Conservation (phyloP, 2,329 filamentous ascomycete species). For the Neonectria coccinea region DNA sequence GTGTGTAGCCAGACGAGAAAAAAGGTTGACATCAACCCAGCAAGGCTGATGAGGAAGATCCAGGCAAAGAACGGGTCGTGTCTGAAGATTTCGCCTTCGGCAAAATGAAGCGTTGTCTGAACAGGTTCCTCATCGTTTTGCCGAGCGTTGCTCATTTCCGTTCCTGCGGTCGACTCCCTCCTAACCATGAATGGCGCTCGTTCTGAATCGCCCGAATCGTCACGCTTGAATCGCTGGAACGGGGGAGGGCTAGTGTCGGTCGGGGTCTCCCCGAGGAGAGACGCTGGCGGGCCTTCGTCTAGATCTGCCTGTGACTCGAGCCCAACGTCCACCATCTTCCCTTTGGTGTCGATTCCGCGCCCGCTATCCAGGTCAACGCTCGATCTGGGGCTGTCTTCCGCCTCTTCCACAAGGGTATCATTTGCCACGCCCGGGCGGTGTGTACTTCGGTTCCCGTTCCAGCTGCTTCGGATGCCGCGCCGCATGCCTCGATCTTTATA, state of each 20-base stretch:
- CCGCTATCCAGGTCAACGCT: slow-evolving; percentile 48
- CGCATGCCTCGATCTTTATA: slow-evolving; percentile 61
- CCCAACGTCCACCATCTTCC: slow-evolving; percentile 87
- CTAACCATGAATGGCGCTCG: slow-evolving; percentile 56
- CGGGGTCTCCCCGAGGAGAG: slow-evolving; percentile 66
- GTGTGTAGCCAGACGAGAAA: slow-evolving; percentile 93
- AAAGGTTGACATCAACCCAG: slow-evolving; percentile 87
- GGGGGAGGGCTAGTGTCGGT: slow-evolving; percentile 68
- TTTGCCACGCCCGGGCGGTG: slow-evolving; percentile 45
- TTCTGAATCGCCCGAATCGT: slow-evolving; percentile 51
- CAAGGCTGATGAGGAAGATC: slow-evolving; percentile 86
- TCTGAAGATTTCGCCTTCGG: slow-evolving; percentile 76
- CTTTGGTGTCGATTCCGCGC: slow-evolving; percentile 56
- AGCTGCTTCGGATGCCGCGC: slow-evolving; percentile 72
- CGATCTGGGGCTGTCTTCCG: slow-evolving; percentile 55
- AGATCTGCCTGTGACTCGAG: slow-evolving; percentile 75
- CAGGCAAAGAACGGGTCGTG: slow-evolving; percentile 95
- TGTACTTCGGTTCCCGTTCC: slow-evolving; percentile 66
- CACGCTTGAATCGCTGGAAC: slow-evolving; percentile 69
- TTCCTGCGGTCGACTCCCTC: slow-evolving; percentile 58
- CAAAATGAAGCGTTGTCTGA: slow-evolving; percentile 62
- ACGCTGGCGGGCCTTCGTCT: slow-evolving; percentile 68
- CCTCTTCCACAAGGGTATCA: slow-evolving; percentile 56
- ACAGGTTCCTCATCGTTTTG: slow-evolving; percentile 52
- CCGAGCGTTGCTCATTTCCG: slow-evolving; percentile 57